phyloP scores from a whole-genome alignment of 768 basidiomycete genomes.

The Lepiota venenata region DNA sequence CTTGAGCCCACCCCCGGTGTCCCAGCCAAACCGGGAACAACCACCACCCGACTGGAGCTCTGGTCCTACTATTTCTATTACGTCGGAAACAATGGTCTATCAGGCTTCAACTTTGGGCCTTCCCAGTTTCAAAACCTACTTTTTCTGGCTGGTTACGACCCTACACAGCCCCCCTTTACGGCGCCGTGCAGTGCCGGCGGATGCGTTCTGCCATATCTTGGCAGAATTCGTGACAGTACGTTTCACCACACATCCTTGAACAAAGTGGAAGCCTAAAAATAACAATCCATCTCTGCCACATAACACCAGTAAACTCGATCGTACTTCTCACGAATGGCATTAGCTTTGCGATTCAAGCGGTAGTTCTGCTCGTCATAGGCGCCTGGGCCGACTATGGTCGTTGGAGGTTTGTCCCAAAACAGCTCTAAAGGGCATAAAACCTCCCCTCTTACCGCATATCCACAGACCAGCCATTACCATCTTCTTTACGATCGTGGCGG shows the following conservation, averaged over 20 bases:
- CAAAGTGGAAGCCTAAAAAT: no score
- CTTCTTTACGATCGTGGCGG: conserved; percentile 63
- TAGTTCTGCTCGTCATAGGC: conserved; percentile 60
- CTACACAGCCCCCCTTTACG: conserved; percentile 50
- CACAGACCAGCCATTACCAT: conserved; percentile 73
- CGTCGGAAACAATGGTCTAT: conserved; percentile 64
- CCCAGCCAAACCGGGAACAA: not conserved
- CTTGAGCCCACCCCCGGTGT: not conserved
- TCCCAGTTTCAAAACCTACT: conserved; percentile 75
- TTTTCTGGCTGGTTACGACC: conserved; percentile 72
- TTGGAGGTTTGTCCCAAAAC: conserved; percentile 49
- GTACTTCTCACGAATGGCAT: conserved; percentile 78
- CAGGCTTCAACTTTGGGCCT: conserved; percentile 70
- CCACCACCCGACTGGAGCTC: conserved; percentile 47
- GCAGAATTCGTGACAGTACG: conserved; percentile 57
- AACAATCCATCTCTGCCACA: not conserved
- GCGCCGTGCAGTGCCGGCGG: conserved; percentile 46
- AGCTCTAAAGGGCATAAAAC: not conserved
- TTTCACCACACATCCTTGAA: conserved; percentile 5
- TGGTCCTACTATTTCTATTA: conserved; percentile 64
- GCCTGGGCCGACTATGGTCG: conserved; percentile 83
- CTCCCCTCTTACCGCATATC: conserved; percentile 5
- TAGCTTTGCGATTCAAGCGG: conserved; percentile 74
- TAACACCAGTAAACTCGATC: conserved; percentile 62
- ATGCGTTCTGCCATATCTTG: conserved; percentile 68